Base-by-base conservation (phyloP, 2,329 filamentous ascomycete genomes). In the Epichloe sylvatica region DNA sequence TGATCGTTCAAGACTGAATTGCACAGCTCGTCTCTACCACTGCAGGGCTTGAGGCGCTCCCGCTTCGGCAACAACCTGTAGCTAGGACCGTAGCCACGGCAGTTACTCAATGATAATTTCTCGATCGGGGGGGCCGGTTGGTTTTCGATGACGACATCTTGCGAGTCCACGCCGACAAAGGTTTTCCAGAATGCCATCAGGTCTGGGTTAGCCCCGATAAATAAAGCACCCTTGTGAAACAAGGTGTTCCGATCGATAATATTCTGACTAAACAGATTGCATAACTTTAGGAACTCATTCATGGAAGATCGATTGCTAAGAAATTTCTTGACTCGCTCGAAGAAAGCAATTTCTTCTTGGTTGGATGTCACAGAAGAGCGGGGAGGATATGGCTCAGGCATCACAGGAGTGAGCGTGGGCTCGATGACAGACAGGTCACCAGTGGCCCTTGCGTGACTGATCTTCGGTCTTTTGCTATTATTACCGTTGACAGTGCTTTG, bases 221-320 rank as follows among this genome's bases (percentile, higher is more conserved):
- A 98, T 5, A 80, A 77, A 49, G 83, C 80, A 2, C 88, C 87
- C 62, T 92, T 86, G 63, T 88, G 83, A 25, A 92, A 80, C 13
- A 98, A 72, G 2, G 88, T 81, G 53, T 86, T 82, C 51, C 84
- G 84, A 60, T 94, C 88, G 53, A 98, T 94, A 46, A 98, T 76
- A 57, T 94, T 90, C 59, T 94, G 86, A 21, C 86, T 92, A 70
- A 88, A 98, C 33, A 98, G 75, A 58, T 97, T 98, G 72, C 91
- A 92, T 6, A 98, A 79, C 70, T 98, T 98, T 55, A 98, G 70
- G 66, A 98, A 98, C 64, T 98, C 92, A 59, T 86, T 90, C 76
- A 94, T 94, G 3, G 84, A 84, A 50, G 87, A 85, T 64, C 94
- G 86, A 65, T 97, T 97, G 53, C 84, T 83, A 51, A 98, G 87